Conservation (phyloP, 176 grass and related monocot genomes). For the Zoysia japonica region DNA sequence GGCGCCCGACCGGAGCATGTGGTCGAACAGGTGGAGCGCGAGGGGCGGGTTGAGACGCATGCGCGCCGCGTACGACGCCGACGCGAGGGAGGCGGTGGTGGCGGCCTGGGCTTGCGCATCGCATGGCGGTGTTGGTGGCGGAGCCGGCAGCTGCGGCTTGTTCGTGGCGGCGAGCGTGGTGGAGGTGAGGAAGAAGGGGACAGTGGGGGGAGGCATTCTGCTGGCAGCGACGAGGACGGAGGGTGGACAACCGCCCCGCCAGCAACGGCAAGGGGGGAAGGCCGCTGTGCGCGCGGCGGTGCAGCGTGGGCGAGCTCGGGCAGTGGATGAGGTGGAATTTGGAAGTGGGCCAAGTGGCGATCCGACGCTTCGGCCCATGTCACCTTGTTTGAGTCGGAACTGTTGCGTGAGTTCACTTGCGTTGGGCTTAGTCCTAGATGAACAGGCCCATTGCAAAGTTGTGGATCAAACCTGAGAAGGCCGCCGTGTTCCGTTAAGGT, state of each 20-base stretch:
- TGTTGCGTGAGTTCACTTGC: not conserved
- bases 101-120: not conserved
- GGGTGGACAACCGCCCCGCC: not conserved
- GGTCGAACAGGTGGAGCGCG: slow-evolving; percentile 48
- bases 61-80: slow-evolving; percentile 28
- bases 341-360: not conserved
- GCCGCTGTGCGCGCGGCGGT: too few relatives aligned
- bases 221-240: not conserved
- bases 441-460: not conserved
- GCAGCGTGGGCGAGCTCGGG: not conserved
- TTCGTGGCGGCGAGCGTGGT: slow-evolving; percentile 42
- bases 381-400: not conserved
- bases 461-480: not conserved
- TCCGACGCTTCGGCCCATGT: slow-evolving; percentile 15
- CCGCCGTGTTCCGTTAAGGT: not conserved
- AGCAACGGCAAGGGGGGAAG: too few relatives aligned
- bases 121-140: slow-evolving; percentile 7
- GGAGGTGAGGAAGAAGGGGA: slow-evolving; percentile 50
- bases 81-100: not conserved
- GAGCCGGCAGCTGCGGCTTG: slow-evolving; percentile 27
- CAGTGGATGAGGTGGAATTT: slow-evolving; percentile 33
- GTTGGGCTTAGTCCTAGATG: not conserved
- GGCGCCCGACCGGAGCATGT: slow-evolving; percentile 46
- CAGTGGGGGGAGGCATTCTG: slow-evolving; percentile 37
- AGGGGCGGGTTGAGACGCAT: slow-evolving; percentile 49